Percentiles rank a stretch among this genome's conserved stretches.
Conservation (phyloP, 371 early-diverging fungal species). For the Mortierella sp. region DNA sequence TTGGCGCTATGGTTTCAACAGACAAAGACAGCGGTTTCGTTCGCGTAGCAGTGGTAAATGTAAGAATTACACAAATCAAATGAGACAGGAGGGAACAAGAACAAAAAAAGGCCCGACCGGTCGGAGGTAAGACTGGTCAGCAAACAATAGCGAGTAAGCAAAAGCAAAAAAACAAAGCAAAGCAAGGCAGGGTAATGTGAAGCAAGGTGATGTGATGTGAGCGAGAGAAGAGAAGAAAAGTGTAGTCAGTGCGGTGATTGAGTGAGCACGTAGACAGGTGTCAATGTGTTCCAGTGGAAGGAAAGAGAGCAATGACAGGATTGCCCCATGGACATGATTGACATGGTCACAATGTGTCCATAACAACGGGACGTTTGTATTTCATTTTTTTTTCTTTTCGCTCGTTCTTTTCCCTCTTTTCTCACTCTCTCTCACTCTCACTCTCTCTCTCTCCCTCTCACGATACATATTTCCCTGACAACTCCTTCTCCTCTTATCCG, state of each 20-base stretch:
- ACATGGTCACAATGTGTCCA: not conserved
- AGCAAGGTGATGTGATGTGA: not conserved
- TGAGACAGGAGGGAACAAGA: no score
- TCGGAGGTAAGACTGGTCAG: not conserved
- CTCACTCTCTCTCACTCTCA: no score
- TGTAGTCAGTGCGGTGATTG: slow-evolving; percentile 6
- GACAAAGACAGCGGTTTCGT: not conserved
- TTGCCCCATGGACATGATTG: not conserved
- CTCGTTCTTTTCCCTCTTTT: not conserved
- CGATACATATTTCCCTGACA: not conserved
- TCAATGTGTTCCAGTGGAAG: not conserved
- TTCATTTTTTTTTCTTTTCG: not conserved
- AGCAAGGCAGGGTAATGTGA: not conserved
- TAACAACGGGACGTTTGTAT: not conserved
- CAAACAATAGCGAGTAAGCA: not conserved
- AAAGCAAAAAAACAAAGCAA: no score
- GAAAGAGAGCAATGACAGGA: not conserved
- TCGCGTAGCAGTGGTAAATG: not conserved
- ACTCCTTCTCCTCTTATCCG: not conserved
- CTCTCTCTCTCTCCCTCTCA: no score
- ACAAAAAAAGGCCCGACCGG: not conserved
- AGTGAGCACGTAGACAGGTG: not conserved
- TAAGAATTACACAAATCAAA: not conserved
- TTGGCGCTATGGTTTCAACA: not conserved
- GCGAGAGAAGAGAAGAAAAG: not conserved